phyloP scores from a whole-genome alignment of 495 filamentous ascomycete species.

The Tuber magnatum region DNA sequence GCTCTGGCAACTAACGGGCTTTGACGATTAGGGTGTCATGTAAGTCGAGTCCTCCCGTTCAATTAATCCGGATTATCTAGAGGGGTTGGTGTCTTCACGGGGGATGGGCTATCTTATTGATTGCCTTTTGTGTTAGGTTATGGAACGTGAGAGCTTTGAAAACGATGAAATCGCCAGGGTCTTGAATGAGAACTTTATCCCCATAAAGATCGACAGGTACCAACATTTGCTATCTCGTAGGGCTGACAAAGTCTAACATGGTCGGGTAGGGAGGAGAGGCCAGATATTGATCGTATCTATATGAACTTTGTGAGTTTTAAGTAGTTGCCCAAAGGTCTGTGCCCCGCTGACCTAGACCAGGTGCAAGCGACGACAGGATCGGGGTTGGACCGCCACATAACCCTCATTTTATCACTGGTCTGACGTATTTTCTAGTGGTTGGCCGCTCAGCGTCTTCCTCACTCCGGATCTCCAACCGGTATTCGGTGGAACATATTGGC shows the following conservation, averaged over 20 bases:
- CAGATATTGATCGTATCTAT: conserved; percentile 92
- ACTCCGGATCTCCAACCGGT: conserved; percentile 89
- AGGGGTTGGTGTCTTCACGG: neutral
- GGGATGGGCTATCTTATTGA: neutral
- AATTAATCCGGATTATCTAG: neutral
- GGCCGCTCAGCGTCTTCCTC: conserved; percentile 94
- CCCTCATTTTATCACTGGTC: neutral
- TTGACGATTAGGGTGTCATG: conserved; percentile 40
- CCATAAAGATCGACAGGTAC: conserved; percentile 77
- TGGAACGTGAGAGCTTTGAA: conserved; percentile 89
- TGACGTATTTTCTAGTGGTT: conserved; percentile 50
- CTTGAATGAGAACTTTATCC: conserved; percentile 82
- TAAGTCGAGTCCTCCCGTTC: conserved; percentile 30
- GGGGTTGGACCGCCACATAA: conserved; percentile 44
- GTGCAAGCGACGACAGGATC: conserved; percentile 79
- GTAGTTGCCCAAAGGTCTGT: neutral
- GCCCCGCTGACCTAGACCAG: conserved; percentile 25
- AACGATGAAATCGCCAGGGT: conserved; percentile 70
- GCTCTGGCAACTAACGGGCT: conserved; percentile 12
- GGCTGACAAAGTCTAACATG: conserved; percentile 16
- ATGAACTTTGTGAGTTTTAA: conserved; percentile 73
- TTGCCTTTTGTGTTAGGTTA: conserved; percentile 42
- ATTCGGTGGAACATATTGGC: conserved; percentile 96
- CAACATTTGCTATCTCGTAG: neutral
- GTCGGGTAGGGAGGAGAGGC: conserved; percentile 63